Evolutionary conservation across 169 alveolate species (phyloP).

Genomic region (Cryptosporidium viatorum): DNA sequence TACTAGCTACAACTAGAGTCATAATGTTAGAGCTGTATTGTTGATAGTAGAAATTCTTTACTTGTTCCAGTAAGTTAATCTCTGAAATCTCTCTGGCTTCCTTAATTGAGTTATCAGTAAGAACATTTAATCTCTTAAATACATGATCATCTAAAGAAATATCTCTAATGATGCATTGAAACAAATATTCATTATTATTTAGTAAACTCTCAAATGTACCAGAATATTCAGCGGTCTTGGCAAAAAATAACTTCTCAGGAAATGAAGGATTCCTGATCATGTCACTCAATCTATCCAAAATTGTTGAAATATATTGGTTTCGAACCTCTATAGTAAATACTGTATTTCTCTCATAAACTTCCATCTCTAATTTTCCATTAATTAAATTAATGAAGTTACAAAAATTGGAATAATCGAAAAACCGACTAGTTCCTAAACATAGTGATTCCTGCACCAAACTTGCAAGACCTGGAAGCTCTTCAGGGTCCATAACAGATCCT

Average conservation of each 20-base stretch:
- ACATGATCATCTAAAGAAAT: conserved; percentile 5
- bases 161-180: neutral
- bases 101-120: conserved; percentile 3
- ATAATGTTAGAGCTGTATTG: conserved; percentile 25
- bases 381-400: neutral
- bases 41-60: neutral
- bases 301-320: neutral
- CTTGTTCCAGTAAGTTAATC: conserved; percentile 23
- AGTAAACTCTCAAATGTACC: conserved; percentile 18
- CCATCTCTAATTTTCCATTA: neutral
- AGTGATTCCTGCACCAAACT: conserved; percentile 20
- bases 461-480: neutral
- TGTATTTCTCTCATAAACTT: neutral
- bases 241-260: conserved; percentile 18
- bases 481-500: conserved; percentile 43
- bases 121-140: conserved; percentile 3
- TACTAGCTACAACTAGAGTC: conserved; percentile 10
- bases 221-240: neutral
- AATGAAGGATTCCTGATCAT: conserved; percentile 23
- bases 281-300: neutral
- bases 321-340: neutral
- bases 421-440: conserved; percentile 12
- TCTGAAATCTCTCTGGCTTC: conserved; percentile 14
- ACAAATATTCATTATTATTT: neutral
- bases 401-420: conserved; percentile 9